These are phyloP conservation scores for Trichomonas tenax DNA, from an alignment of 208 protist genomes.

Conservation along the genomic window DNA sequence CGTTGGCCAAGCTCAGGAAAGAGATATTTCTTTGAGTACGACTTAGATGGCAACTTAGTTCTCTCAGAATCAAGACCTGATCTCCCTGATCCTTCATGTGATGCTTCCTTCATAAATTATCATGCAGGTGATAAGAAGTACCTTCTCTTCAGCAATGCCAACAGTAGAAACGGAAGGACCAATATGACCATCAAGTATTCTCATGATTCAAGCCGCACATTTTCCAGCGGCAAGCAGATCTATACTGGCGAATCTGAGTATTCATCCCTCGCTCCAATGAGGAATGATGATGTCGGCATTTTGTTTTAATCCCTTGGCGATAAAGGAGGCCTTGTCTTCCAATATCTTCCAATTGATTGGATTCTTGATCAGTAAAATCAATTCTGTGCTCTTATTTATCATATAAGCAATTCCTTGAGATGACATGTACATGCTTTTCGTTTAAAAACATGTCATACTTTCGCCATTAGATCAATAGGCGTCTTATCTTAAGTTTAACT, in stretches of 20 bases:
- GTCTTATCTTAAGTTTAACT: no score
- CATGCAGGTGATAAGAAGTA: not conserved
- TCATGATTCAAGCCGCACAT: not conserved
- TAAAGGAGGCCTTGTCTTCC: not conserved
- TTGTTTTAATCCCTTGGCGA: not conserved
- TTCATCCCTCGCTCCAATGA: not conserved
- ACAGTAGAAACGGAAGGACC: not conserved
- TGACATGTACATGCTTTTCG: no score
- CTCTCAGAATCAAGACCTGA: not conserved
- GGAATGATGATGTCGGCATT: not conserved
- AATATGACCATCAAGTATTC: not conserved
- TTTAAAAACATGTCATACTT: no score
- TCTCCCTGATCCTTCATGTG: not conserved
- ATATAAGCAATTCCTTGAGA: no score
- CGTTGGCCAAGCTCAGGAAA: not conserved
- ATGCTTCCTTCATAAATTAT: not conserved
- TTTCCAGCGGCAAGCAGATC: not conserved
- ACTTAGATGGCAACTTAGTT: not conserved
- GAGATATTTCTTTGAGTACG: not conserved
- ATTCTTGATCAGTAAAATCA: not conserved
- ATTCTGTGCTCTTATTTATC: no score
- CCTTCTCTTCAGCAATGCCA: not conserved
- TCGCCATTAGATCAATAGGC: no score
- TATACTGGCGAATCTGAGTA: not conserved
- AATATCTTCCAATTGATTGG: not conserved